Percentiles rank a stretch among this genome's conserved stretches.
Evolutionary conservation across 345 rosid genomes (phyloP).

Genomic region (Camelina hispida): DNA sequence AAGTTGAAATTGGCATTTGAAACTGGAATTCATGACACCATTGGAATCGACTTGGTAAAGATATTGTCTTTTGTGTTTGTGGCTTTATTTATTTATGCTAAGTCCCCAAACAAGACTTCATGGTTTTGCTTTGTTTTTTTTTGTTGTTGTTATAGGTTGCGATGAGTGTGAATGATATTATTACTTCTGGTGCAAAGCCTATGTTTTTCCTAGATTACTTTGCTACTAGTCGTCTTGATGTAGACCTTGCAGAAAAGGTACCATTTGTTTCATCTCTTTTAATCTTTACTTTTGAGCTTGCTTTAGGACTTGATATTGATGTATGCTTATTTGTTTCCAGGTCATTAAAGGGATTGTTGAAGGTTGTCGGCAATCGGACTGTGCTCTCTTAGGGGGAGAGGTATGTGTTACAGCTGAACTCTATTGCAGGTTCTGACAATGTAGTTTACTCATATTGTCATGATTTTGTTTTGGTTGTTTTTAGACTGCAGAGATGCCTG

Average conservation of each 20-base stretch:
- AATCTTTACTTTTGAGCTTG: constrained; percentile 8
- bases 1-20: constrained; percentile 94
- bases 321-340: constrained; percentile 25
- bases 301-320: constrained; percentile 4
- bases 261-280: constrained; percentile 2
- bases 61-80: not conserved
- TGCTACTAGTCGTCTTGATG: constrained; percentile 91
- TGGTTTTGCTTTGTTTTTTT: not conserved
- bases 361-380: constrained; percentile 86
- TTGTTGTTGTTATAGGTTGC: constrained; percentile 62
- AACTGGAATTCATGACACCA: constrained; percentile 85
- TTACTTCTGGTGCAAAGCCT: constrained; percentile 96
- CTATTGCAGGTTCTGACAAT: constrained; percentile 12
- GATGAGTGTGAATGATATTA: constrained; percentile 96
- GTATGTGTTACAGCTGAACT: constrained; percentile 41
- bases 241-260: constrained; percentile 97
- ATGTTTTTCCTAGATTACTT: constrained; percentile 93
- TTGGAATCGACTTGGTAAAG: constrained; percentile 90
- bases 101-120: not conserved
- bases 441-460: not conserved
- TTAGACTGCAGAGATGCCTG: constrained; percentile 98
- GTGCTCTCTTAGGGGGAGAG: constrained; percentile 95
- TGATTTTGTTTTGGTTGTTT: constrained; percentile 25
- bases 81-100: not conserved
- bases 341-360: constrained; percentile 93